Evolutionary conservation across 352 stramenopile species (phyloP), one percentile per base, ranked within the genome.

Genomic region (Pythium rhizo-oryzae): DNA sequence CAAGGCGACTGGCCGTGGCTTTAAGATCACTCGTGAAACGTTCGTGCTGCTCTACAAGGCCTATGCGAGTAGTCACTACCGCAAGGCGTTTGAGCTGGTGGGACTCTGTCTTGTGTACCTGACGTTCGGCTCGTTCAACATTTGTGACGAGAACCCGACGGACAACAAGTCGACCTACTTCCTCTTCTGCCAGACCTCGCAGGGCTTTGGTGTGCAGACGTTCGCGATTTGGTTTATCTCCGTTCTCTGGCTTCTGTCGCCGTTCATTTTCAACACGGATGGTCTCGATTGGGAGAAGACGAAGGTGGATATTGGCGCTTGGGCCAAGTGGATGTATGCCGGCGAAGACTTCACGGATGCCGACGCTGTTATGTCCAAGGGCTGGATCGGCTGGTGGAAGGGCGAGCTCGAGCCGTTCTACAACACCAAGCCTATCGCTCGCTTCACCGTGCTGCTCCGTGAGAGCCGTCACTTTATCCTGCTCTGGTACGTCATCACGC

Each of bases 1-100:
- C 56, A 84, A 87, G 41, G 89, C 84, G 15, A 96, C 89, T 6
- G 89, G 89, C 19, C 89, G 89, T 78, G 89, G 89, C 8, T 96
- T 96, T 69, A 85, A 85, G 7, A 96, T 96, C 52, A 94, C 87
- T n/a, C 81, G 89, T 39, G 87, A 93, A 25, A 82, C 89, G 1
- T 93, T 96, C 82, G 87, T 94, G 12, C 91, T 91, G 50, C 94
- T 96, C 53, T 95, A 95, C 56, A 94, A 96, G 59, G 89, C 94
- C 64, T 96, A 96, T 52, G 81, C 76, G 39, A 86, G 92, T 43
- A 95, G 87, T 6, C 89, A 96, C 76, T 96, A 93, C 64, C 82
- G 89, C n/a, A 96, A 95, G 65, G 89, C 86, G 13, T 83, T 96
- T 3, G 89, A 96, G 63, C 69, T 96, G 37, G 93, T 96, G 41